phyloP scores from a whole-genome alignment of 345 rosid genomes.

The Stellera chamaejasme region DNA sequence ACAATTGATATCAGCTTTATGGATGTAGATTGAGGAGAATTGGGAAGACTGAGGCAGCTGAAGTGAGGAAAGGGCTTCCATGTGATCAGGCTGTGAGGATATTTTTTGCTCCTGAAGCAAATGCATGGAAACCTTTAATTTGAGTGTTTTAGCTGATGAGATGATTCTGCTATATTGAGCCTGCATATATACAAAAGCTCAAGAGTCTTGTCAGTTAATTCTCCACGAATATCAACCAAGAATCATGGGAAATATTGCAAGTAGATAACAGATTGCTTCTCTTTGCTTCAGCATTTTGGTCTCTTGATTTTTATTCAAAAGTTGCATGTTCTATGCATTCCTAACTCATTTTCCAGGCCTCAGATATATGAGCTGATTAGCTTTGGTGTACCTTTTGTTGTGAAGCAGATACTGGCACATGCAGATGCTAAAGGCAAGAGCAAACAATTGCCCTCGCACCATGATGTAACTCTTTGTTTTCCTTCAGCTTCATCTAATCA shows the following conservation, averaged over 20 bases:
- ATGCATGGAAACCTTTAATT: conserved; percentile 15
- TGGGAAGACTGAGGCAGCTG: conserved; percentile 37
- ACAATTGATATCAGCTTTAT: neutral
- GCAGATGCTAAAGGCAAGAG: conserved; percentile 87
- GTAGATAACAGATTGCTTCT: conserved; percentile 5
- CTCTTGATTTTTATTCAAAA: no score
- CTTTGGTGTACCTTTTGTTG: no score
- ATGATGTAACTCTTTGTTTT: conserved; percentile 68
- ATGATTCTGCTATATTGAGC: no score
- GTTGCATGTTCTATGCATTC: no score
- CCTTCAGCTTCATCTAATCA: conserved; percentile 69
- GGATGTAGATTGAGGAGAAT: conserved; percentile 47
- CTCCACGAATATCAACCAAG: no score
- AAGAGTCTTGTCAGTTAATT: no score
- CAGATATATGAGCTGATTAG: no score
- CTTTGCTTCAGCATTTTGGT: neutral
- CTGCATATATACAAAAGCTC: no score
- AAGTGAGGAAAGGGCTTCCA: conserved; percentile 36
- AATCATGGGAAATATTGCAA: no score
- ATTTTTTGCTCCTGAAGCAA: conserved; percentile 56
- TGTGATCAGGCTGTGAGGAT: conserved; percentile 46
- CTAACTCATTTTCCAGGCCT: no score
- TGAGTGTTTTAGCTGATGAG: neutral
- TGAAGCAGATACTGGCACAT: conserved; percentile 61
- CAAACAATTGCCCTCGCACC: conserved; percentile 86